Evolutionary conservation across 805 yeast species (phyloP).

Genomic region (Spathaspora hagerdaliae): DNA sequence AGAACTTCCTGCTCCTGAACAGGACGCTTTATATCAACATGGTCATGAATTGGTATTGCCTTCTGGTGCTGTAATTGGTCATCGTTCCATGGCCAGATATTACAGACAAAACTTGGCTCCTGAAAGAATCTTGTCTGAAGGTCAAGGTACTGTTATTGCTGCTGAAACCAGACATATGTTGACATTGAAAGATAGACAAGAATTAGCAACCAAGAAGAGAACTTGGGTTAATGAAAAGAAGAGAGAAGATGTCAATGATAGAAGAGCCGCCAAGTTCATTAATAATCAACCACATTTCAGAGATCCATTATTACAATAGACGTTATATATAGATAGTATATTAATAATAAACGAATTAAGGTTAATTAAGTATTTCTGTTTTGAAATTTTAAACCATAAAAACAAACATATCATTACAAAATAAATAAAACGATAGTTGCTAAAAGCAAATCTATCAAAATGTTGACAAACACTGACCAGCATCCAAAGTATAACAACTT

Average conservation of each 20-base stretch:
- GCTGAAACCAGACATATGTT: slow-evolving; percentile 52
- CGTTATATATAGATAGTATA: neutral
- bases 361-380: neutral
- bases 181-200: slow-evolving; percentile 33
- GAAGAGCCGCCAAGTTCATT: slow-evolving; percentile 63
- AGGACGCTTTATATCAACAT: slow-evolving; percentile 28
- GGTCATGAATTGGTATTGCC: slow-evolving; percentile 40
- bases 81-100: slow-evolving; percentile 39
- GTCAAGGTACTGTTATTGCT: slow-evolving; percentile 44
- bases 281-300: slow-evolving; percentile 77
- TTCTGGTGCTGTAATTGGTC: slow-evolving; percentile 41
- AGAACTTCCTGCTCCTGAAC: slow-evolving; percentile 21
- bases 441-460: slow-evolving; percentile 42
- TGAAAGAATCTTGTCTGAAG: slow-evolving; percentile 42
- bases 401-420: neutral
- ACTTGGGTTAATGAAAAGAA: slow-evolving; percentile 56
- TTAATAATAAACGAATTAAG: neutral
- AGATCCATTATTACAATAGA: slow-evolving; percentile 35
- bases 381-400: neutral
- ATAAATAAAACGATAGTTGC: slow-evolving; percentile 14
- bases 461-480: slow-evolving; percentile 58
- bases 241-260: slow-evolving; percentile 48
- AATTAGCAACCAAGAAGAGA: slow-evolving; percentile 44
- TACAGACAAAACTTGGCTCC: slow-evolving; percentile 43
- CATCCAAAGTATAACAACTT: slow-evolving; percentile 74